phyloP scores from a whole-genome alignment of 2,329 filamentous ascomycete species.

The Aureobasidium sp. region DNA sequence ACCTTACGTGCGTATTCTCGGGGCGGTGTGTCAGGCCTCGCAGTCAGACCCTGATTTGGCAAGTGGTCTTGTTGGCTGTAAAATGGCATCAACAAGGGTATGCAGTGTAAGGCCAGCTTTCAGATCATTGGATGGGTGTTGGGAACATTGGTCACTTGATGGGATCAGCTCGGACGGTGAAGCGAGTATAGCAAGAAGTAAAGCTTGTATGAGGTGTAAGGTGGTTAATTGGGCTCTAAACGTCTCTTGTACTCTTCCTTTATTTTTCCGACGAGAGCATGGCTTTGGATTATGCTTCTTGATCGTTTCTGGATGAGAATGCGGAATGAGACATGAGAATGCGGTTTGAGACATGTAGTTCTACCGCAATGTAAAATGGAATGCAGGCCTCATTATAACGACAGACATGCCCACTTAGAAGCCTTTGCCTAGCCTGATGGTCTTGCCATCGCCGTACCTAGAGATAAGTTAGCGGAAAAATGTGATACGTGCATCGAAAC shows the following conservation, averaged over 20 bases:
- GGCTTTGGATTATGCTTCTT: too few relatives aligned
- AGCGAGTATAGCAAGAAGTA: background rate
- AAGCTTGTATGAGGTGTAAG: too few relatives aligned
- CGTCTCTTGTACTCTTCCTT: too few relatives aligned
- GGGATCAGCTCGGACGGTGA: background rate
- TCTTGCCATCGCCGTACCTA: conserved; percentile 55
- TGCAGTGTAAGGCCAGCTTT: background rate
- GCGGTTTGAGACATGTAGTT: background rate
- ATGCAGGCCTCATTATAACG: background rate
- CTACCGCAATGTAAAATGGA: background rate
- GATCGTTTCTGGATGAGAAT: background rate
- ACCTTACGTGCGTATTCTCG: background rate
- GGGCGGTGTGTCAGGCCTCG: background rate
- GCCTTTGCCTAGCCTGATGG: conserved; percentile 50
- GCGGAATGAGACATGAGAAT: background rate
- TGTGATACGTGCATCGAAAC: background rate
- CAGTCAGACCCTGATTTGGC: background rate
- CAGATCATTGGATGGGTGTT: background rate
- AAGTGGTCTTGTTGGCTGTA: background rate
- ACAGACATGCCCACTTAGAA: conserved; percentile 28
- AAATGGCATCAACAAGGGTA: too few relatives aligned
- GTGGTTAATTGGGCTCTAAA: too few relatives aligned
- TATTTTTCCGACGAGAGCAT: background rate
- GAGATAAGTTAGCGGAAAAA: background rate
- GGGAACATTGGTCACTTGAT: background rate